Conservation (phyloP, 1,284 basidiomycete species). For the Fomitopsis betulina region DNA sequence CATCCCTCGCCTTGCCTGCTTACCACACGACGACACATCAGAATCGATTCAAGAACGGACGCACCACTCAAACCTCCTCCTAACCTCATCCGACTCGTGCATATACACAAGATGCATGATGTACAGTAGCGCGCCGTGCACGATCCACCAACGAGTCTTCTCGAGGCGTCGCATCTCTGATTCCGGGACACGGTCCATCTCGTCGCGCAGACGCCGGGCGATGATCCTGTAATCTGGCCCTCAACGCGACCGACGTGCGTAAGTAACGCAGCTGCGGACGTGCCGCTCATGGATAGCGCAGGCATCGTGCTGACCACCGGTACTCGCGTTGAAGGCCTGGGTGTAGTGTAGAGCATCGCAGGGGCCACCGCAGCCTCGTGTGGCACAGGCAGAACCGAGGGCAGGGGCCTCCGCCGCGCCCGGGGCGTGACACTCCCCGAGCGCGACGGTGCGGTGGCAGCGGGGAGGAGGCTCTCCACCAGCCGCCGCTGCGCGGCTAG, state of each 20-base stretch:
- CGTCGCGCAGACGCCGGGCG: background rate
- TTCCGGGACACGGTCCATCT: background rate
- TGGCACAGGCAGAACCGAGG: background rate
- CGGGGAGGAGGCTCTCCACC: background rate
- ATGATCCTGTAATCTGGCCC: background rate
- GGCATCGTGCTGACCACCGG: too few species aligned
- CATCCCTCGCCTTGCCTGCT: background rate
- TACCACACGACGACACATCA: background rate
- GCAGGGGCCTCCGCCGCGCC: background rate
- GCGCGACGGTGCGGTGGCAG: background rate
- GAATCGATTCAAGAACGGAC: background rate
- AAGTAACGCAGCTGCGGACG: background rate
- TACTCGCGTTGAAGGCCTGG: too few species aligned
- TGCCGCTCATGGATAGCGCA: too few species aligned
- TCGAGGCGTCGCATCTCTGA: background rate
- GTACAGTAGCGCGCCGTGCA: background rate
- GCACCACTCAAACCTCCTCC: background rate
- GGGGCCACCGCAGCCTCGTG: background rate
- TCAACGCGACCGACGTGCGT: background rate
- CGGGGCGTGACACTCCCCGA: background rate
- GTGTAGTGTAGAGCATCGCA: background rate
- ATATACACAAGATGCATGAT: background rate
- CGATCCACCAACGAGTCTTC: background rate
- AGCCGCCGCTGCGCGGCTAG: background rate
- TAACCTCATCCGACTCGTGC: background rate